These are phyloP conservation scores for Corylus americana DNA, from an alignment of 306 rosid species.

Conservation along the genomic window DNA sequence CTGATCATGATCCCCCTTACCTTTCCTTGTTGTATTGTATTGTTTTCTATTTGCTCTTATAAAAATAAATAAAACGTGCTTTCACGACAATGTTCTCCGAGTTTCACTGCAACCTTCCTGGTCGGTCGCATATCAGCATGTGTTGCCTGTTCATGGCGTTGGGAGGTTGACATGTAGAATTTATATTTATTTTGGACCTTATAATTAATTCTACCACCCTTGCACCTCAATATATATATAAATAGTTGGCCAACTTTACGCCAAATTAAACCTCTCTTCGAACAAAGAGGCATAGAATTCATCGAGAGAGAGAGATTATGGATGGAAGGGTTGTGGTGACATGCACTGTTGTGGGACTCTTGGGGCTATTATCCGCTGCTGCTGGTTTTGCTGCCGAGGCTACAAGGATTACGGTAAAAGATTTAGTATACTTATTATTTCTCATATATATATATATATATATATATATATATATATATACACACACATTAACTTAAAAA, in stretches of 20 bases:
- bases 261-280: no score
- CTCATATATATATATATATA: background rate
- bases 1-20: no score
- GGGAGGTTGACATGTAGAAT: no score
- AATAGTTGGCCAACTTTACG: no score
- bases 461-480: background rate
- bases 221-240: no score
- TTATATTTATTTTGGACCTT: no score
- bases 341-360: conserved; percentile 32
- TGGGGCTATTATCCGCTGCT: conserved; percentile 48
- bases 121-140: no score
- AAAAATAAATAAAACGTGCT: background rate
- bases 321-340: conserved; percentile 39
- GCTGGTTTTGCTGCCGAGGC: conserved; percentile 46
- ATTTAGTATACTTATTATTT: background rate
- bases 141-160: no score
- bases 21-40: no score
- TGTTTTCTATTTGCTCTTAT: background rate
- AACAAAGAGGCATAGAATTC: no score
- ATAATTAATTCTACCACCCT: no score
- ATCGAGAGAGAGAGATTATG: conserved; percentile 15
- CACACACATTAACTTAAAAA: no score
- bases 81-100: background rate
- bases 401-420: conserved; percentile 39
- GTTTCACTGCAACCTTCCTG: background rate